These are phyloP conservation scores for Bacterosira constricta DNA, from an alignment of 108 stramenopile genomes.

Conservation along the genomic window DNA sequence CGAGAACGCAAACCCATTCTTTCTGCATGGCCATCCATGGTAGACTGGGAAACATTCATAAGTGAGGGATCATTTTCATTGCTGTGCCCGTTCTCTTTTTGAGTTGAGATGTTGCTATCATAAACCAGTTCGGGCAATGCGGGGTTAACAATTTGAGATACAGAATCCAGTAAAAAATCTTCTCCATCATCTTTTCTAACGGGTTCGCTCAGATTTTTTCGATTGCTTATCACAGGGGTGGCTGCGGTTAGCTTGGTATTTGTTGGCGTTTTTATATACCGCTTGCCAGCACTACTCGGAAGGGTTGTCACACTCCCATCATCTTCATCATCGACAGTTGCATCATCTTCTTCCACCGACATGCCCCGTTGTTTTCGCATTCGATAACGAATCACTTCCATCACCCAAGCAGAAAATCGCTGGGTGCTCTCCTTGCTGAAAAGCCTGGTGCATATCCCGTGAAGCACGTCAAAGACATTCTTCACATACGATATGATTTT, in stretches of 20 bases:
- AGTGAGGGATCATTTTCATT: slow-evolving; percentile 24
- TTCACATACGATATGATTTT: slow-evolving; percentile 4
- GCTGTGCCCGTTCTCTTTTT: not conserved
- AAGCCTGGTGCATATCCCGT: slow-evolving; percentile 6
- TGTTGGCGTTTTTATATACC: not conserved
- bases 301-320: slow-evolving; percentile 34
- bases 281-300: not conserved
- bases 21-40: not conserved
- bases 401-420: slow-evolving; percentile 22
- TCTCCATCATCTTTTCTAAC: not conserved
- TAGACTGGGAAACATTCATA: slow-evolving; percentile 6
- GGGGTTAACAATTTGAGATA: not conserved
- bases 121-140: not conserved
- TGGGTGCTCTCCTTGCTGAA: slow-evolving; percentile 26
- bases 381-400: slow-evolving; percentile 38
- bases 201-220: not conserved
- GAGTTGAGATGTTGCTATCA: not conserved
- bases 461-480: slow-evolving; percentile 1
- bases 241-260: not conserved
- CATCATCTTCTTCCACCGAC: slow-evolving; percentile 41
- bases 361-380: slow-evolving; percentile 26
- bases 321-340: slow-evolving; percentile 48
- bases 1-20: not conserved
- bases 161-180: not conserved
- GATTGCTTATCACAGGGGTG: not conserved